Evolutionary conservation across 169 alveolate genomes (phyloP).

Genomic region (Blepharisma undulans): DNA sequence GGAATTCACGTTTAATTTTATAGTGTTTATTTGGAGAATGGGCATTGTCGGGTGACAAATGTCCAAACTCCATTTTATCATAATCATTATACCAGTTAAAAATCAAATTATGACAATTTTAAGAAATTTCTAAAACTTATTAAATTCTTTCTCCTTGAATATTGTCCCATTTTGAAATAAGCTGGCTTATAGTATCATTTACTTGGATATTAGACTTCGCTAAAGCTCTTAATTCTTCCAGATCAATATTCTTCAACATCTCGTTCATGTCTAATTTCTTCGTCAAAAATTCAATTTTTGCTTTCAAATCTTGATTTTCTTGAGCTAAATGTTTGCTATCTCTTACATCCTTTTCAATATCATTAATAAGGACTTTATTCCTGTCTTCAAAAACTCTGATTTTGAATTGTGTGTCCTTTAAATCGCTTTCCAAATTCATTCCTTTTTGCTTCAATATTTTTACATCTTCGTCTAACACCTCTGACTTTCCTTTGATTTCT

Average conservation of each 20-base stretch:
- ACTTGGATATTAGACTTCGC: constrained; percentile 47
- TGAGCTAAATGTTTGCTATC: background rate
- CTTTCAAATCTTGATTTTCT: constrained; percentile 43
- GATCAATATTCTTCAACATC: constrained; percentile 57
- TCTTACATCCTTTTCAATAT: constrained; percentile 41
- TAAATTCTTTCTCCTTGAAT: background rate
- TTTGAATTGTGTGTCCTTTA: constrained; percentile 39
- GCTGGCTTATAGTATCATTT: constrained; percentile 47
- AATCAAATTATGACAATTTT: background rate
- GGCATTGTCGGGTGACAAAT: background rate
- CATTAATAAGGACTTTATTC: constrained; percentile 37
- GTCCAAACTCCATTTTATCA: background rate
- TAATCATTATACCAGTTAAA: background rate
- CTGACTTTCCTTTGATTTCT: constrained; percentile 43
- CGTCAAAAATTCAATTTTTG: constrained; percentile 47
- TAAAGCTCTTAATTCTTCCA: constrained; percentile 51
- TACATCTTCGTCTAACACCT: constrained; percentile 24
- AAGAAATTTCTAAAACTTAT: background rate
- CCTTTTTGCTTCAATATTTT: constrained; percentile 35
- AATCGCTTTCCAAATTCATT: constrained; percentile 43
- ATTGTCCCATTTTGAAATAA: constrained; percentile 52
- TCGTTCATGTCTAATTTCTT: constrained; percentile 54
- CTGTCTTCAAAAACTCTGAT: constrained; percentile 37
- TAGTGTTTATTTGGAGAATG: background rate
- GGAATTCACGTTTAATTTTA: background rate